A percentile compares a stretch with the other conserved stretches of the same genome.
These are phyloP conservation scores for Bryoerythrophyllum caledonicum DNA, from an alignment of 225 moss, liverwort and hornwort genomes.

Conservation along the genomic window DNA sequence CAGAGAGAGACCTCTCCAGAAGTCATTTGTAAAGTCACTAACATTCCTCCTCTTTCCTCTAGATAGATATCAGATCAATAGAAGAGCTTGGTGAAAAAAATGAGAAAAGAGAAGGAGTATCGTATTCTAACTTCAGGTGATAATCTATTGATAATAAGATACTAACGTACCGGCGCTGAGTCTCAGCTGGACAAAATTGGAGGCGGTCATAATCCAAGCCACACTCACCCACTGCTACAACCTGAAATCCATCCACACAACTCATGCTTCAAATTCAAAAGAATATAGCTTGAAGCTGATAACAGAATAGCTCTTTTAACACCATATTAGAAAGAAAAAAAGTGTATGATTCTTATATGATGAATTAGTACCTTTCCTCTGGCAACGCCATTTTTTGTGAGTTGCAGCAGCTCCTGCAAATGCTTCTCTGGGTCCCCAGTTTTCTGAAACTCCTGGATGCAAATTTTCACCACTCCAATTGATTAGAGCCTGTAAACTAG, in stretches of 20 bases:
- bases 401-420: constrained; percentile 71
- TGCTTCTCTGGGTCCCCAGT: constrained; percentile 85
- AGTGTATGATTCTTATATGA: neutral
- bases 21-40: neutral
- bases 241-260: constrained; percentile 41
- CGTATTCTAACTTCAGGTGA: no score
- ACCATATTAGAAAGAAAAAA: no score
- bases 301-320: neutral
- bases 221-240: constrained; percentile 96
- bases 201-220: constrained; percentile 97
- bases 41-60: no score
- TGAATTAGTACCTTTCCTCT: constrained; percentile 73
- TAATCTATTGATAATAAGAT: neutral
- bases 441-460: constrained; percentile 75
- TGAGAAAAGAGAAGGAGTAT: no score
- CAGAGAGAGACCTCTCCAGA: neutral
- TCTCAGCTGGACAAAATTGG: constrained; percentile 80
- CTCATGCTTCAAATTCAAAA: neutral
- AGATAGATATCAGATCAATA: no score
- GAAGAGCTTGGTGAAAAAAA: no score
- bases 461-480: neutral
- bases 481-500: neutral
- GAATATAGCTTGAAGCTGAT: neutral
- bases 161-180: constrained; percentile 61
- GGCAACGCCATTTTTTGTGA: constrained; percentile 73